phyloP scores from a whole-genome alignment of 2,329 filamentous ascomycete genomes.

The Xylariaceae sp. region DNA sequence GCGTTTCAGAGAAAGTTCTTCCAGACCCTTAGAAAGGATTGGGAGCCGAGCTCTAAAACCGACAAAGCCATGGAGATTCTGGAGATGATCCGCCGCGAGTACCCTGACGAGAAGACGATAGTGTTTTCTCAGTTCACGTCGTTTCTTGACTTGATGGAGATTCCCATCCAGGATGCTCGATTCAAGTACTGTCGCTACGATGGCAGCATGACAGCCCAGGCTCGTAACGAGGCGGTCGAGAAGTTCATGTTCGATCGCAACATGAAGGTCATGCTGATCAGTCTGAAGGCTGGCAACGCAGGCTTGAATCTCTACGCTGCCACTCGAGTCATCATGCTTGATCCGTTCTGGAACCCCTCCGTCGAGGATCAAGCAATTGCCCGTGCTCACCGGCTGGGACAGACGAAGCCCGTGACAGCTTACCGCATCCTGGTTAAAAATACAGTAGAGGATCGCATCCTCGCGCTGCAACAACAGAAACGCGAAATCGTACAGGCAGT shows the following conservation, averaged over 20 bases:
- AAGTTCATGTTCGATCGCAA: constrained; percentile 25
- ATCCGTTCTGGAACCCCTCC: constrained; percentile 77
- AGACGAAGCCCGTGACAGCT: constrained; percentile 59
- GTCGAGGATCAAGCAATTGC: constrained; percentile 75
- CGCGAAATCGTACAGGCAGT: constrained; percentile 50
- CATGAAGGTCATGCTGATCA: constrained; percentile 60
- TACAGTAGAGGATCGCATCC: constrained; percentile 72
- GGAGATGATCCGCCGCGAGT: constrained; percentile 19
- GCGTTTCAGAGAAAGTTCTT: constrained; percentile 15
- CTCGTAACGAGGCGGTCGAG: constrained; percentile 24
- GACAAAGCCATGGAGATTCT: constrained; percentile 29
- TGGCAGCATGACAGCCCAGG: constrained; percentile 24
- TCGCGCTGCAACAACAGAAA: constrained; percentile 66
- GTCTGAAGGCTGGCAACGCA: constrained; percentile 70
- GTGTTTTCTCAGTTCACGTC: constrained; percentile 34
- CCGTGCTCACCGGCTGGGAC: constrained; percentile 73
- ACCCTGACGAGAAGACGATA: constrained; percentile 28
- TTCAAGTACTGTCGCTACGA: constrained; percentile 30
- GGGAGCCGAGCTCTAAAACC: constrained; percentile 29
- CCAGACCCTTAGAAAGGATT: constrained; percentile 23
- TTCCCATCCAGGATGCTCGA: constrained; percentile 25
- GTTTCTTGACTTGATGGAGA: constrained; percentile 32
- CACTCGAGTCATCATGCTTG: constrained; percentile 68
- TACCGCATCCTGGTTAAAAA: constrained; percentile 62
- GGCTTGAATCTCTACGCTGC: constrained; percentile 69